A percentile compares a stretch with the other conserved stretches of the same genome.
Conservation (phyloP, 371 early-diverging fungal species). For the Lichtheimia ramosa region DNA sequence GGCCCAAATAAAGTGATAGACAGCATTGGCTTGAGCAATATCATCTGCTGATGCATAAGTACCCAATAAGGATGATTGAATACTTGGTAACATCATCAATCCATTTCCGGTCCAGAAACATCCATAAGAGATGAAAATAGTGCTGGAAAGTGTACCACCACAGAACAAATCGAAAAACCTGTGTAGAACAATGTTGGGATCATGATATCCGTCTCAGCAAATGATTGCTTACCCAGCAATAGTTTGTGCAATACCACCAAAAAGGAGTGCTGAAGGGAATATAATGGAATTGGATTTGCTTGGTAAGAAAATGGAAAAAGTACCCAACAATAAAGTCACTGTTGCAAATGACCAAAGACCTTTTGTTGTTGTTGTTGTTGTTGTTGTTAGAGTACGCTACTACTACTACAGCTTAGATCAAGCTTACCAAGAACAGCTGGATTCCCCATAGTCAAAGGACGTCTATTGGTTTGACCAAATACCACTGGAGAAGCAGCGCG, state of each 20-base stretch:
- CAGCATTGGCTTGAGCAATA: constrained; percentile 26
- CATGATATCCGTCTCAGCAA: too few relatives aligned
- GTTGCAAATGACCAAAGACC: constrained; percentile 26
- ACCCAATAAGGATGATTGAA: constrained; percentile 23
- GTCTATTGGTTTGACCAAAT: constrained; percentile 14
- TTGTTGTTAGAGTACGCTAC: not conserved
- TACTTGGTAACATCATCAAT: constrained; percentile 33
- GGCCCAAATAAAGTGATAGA: constrained; percentile 40
- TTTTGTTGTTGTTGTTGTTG: not conserved
- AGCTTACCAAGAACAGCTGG: constrained; percentile 4
- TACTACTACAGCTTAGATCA: too few relatives aligned
- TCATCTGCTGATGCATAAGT: constrained; percentile 23
- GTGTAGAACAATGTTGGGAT: too few relatives aligned
- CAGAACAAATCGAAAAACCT: constrained; percentile 21
- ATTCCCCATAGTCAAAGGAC: constrained; percentile 22
- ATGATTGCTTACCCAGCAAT: constrained; percentile 18
- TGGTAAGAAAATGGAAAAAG: constrained; percentile 20
- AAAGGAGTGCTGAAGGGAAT: constrained; percentile 22
- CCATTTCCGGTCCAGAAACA: constrained; percentile 23
- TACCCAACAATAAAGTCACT: constrained; percentile 21
- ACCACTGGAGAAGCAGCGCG: constrained; percentile 11
- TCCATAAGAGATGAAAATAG: constrained; percentile 44
- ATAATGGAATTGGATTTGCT: constrained; percentile 16
- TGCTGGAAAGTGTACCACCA: constrained; percentile 26
- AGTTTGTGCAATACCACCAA: constrained; percentile 31